Evolutionary conservation across 148 eudicot species (phyloP).

Genomic region (Nepenthes gracilis): DNA sequence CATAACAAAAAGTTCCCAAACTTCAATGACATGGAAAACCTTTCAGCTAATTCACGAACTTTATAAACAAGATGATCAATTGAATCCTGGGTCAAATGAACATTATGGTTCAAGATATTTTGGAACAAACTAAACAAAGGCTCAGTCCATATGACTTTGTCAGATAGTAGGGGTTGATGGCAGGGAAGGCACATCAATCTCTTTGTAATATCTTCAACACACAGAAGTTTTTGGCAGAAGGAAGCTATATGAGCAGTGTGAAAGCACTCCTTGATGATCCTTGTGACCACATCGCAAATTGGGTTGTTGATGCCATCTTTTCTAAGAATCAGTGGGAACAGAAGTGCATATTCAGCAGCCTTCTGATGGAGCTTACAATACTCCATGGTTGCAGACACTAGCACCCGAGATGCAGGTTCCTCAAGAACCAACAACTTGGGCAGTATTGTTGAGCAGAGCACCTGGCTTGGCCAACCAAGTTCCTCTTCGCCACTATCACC

Average conservation of each 20-base stretch:
- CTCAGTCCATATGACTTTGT: slow-evolving; percentile 39
- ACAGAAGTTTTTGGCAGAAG: slow-evolving; percentile 42
- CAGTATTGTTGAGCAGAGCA: slow-evolving; percentile 38
- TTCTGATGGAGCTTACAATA: slow-evolving; percentile 43
- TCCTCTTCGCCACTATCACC: slow-evolving; percentile 16
- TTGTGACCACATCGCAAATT: slow-evolving; percentile 30
- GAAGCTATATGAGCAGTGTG: slow-evolving; percentile 48
- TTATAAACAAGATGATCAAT: slow-evolving; percentile 26
- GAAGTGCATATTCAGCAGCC: slow-evolving; percentile 33
- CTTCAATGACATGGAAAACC: slow-evolving; percentile 34
- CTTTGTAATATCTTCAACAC: slow-evolving; percentile 16
- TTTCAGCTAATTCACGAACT: slow-evolving; percentile 16
- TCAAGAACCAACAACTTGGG: slow-evolving; percentile 41
- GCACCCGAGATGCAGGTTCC: slow-evolving; percentile 36
- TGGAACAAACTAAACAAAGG: slow-evolving; percentile 35
- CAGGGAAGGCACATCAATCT: slow-evolving; percentile 33
- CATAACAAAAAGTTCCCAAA: slow-evolving; percentile 39
- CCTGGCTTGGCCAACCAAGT: slow-evolving; percentile 33
- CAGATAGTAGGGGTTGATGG: slow-evolving; percentile 26
- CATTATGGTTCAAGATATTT: slow-evolving; percentile 32
- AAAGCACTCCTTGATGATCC: slow-evolving; percentile 39
- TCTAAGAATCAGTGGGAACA: slow-evolving; percentile 31
- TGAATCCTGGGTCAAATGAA: slow-evolving; percentile 36
- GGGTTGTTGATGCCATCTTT: slow-evolving; percentile 31
- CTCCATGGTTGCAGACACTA: slow-evolving; percentile 27